Percentiles rank a stretch among this genome's conserved stretches.
Evolutionary conservation across 1,139 yeast species (phyloP).

Genomic region (Magnusiomyces ingens): DNA sequence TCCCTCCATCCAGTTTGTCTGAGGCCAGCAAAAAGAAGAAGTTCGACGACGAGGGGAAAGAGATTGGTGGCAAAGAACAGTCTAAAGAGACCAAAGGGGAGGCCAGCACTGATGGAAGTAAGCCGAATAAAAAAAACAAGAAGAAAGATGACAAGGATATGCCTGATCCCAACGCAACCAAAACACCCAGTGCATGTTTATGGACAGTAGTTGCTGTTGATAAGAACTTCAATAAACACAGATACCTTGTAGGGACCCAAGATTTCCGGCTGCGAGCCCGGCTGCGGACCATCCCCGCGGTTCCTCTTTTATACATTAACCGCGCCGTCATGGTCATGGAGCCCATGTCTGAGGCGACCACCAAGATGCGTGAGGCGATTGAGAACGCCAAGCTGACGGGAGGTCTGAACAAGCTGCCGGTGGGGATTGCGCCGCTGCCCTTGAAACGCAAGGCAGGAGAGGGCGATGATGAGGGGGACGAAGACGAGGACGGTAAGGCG

Average conservation of each 20-base stretch:
- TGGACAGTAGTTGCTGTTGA: constrained; percentile 54
- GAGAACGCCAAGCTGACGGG: constrained; percentile 64
- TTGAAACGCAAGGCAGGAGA: constrained; percentile 27
- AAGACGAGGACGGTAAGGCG: constrained; percentile 30
- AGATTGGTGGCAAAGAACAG: constrained; percentile 7
- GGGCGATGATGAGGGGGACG: constrained; percentile 19
- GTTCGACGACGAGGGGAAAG: constrained; percentile 10
- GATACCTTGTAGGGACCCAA: constrained; percentile 85
- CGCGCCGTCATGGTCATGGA: constrained; percentile 95
- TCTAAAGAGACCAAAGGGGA: constrained; percentile 14
- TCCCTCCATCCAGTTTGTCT: constrained; percentile 16
- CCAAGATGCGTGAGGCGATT: constrained; percentile 43
- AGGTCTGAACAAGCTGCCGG: constrained; percentile 43
- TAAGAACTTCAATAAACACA: constrained; percentile 74
- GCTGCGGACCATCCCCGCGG: constrained; percentile 75
- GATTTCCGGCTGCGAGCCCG: constrained; percentile 58
- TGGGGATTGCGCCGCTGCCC: not conserved
- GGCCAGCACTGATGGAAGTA: constrained; percentile 1
- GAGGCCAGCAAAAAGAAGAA: constrained; percentile 8
- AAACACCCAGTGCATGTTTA: constrained; percentile 71
- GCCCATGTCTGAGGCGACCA: constrained; percentile 73
- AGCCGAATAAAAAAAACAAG: constrained; percentile 10
- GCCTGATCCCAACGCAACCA: constrained; percentile 18
- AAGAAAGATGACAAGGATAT: not conserved
- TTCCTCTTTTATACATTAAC: constrained; percentile 80